A percentile compares a stretch with the other conserved stretches of the same genome.
phyloP scores from a whole-genome alignment of 495 filamentous ascomycete species.

The Tuber borchii region DNA sequence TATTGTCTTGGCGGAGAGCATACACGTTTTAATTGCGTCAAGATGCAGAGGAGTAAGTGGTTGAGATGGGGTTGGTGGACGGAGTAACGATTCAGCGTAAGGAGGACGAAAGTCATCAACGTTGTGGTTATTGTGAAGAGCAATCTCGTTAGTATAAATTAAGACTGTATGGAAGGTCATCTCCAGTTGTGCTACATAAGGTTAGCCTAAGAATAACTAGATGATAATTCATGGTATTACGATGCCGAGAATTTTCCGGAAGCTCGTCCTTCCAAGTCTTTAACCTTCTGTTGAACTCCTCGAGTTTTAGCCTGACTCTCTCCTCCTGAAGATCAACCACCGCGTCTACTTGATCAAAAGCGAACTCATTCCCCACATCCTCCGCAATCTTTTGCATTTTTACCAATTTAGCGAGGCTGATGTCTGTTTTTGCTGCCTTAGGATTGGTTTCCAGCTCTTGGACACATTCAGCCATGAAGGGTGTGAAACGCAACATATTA shows the following conservation, averaged over 20 bases:
- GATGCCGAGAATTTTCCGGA: constrained; percentile 47
- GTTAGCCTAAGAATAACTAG: neutral
- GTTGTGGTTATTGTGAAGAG: constrained; percentile 65
- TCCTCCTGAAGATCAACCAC: constrained; percentile 63
- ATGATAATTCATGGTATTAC: constrained; percentile 41
- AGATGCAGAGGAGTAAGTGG: constrained; percentile 59
- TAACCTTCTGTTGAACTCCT: constrained; percentile 68
- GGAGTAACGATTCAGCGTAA: constrained; percentile 48
- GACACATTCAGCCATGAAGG: constrained; percentile 80
- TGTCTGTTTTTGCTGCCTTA: constrained; percentile 66
- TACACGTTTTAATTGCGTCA: constrained; percentile 62
- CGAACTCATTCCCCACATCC: constrained; percentile 67
- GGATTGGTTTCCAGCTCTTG: constrained; percentile 64
- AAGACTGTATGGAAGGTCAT: constrained; percentile 60
- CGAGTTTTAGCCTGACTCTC: constrained; percentile 66
- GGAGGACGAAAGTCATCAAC: constrained; percentile 55
- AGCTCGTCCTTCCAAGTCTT: constrained; percentile 58
- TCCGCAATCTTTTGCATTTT: constrained; percentile 74
- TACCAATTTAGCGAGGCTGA: constrained; percentile 64
- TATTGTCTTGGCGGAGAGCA: constrained; percentile 65
- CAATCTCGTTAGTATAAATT: constrained; percentile 82
- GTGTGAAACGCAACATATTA: constrained; percentile 71
- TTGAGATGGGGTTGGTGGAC: constrained; percentile 35
- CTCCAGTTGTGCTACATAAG: constrained; percentile 49
- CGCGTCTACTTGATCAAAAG: constrained; percentile 63